phyloP scores from a whole-genome alignment of 331 rosid species.

The Prunus yedoensis region DNA sequence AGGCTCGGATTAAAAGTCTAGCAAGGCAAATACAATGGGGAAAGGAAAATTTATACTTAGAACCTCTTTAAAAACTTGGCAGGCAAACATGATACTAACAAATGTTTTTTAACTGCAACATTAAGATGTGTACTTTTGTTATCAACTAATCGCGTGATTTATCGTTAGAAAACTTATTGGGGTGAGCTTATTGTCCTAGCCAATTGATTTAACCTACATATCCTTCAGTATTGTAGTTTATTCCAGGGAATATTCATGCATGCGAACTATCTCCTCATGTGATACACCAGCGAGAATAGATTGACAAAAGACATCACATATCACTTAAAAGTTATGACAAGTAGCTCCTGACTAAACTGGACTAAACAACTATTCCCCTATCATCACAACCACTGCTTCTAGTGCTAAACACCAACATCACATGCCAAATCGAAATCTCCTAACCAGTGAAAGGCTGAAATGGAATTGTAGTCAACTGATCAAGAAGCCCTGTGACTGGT shows the following conservation, averaged over 20 bases:
- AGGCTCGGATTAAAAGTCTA: background rate
- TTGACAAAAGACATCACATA: background rate
- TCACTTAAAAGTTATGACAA: background rate
- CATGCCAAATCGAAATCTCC: background rate
- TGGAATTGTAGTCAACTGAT: constrained; percentile 56
- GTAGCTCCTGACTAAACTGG: background rate
- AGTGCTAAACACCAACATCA: background rate
- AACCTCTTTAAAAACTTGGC: no score
- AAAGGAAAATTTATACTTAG: no score
- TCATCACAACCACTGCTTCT: background rate
- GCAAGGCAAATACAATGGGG: no score
- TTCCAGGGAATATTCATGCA: background rate
- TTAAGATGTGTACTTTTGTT: background rate
- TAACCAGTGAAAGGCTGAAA: constrained; percentile 39
- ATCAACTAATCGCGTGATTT: background rate
- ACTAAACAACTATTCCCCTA: background rate
- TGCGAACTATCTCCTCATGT: background rate
- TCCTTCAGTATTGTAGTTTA: background rate
- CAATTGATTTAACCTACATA: no score
- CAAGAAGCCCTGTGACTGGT: constrained; percentile 72
- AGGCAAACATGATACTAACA: no score
- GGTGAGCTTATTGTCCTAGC: no score
- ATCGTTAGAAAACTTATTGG: background rate
- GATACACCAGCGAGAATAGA: background rate
- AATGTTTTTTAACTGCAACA: no score